Evolutionary conservation across 371 early-diverging fungal genomes (phyloP), one percentile per base, ranked within the genome.

Genomic region (Lichtheimia hyalospora): DNA sequence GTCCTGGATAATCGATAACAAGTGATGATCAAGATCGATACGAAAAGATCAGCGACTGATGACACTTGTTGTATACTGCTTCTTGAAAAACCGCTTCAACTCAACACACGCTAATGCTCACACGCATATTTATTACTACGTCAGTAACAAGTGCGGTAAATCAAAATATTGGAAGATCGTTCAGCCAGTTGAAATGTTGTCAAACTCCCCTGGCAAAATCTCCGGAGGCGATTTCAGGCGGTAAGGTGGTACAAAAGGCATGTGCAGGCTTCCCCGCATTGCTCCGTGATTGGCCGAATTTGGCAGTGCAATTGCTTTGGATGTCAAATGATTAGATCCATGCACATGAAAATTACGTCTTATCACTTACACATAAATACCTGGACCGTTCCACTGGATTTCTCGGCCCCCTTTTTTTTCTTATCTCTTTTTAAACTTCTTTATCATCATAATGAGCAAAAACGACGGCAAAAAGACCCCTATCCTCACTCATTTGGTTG

Each of bases 401-500:
- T 13, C 24, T 8, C 16, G 44, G 16, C 5, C 27, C 43, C 41
- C 34, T 44, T n/a, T 24, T 3, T 24, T 42, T 43, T 18, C 15
- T 54, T 57, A 55, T 60, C 49, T 55, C 49, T 41, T 34, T 25
- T 52, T 52, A 41, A 16, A 16, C 49, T 60, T 52, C 24, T 28
- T 23, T 15, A 27, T 52, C 27, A n/a, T 24, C 24, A 50, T 23
- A 16, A 75, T 77, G 77, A 78, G 75, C 67, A 73, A 69, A 63
- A 77, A 74, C 59, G 57, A 64, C 53, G 54, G 49, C 14, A 63
- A 70, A 55, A 74, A 73, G 55, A 78, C 79, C 5, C 73, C 82
- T 48, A 76, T 88, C 28, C 61, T 84, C 42, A 85, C 84, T n/a
- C 91, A 92, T 70, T 72, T 92, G 58, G 69, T 92, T 24, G 93